These are phyloP conservation scores for Tolypocladium endophyticum DNA, from an alignment of 2,329 filamentous ascomycete species.

Conservation along the genomic window DNA sequence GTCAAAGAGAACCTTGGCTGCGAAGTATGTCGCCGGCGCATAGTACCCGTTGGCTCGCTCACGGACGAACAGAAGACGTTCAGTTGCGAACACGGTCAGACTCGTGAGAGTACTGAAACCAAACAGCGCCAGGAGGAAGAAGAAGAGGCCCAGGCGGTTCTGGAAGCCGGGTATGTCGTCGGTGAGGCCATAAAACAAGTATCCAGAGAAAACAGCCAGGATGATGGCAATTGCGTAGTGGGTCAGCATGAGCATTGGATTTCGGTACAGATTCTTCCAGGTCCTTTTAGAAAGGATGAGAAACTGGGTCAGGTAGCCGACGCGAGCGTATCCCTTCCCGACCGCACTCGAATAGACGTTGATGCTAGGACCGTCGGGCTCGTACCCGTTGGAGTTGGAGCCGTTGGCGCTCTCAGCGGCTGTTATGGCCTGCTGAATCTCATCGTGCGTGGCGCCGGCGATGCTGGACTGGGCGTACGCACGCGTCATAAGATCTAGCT, in stretches of 20 bases:
- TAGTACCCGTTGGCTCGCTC: constrained; percentile 98
- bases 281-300: constrained; percentile 80
- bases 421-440: constrained; percentile 62
- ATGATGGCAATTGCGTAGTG: constrained; percentile 97
- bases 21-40: constrained; percentile 84
- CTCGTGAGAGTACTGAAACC: constrained; percentile 95
- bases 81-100: constrained; percentile 83
- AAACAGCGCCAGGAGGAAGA: constrained; percentile 91
- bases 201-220: constrained; percentile 86
- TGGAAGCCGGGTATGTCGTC: constrained; percentile 97
- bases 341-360: constrained; percentile 45
- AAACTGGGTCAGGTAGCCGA: constrained; percentile 75
- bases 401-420: constrained; percentile 59
- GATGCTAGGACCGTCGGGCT: constrained; percentile 34
- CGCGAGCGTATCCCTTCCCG: constrained; percentile 70
- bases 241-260: constrained; percentile 95
- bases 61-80: constrained; percentile 81
- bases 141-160: constrained; percentile 92
- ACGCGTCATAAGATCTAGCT: constrained; percentile 70
- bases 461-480: constrained; percentile 73
- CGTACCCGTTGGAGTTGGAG: constrained; percentile 41
- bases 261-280: constrained; percentile 95
- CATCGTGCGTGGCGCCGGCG: constrained; percentile 60
- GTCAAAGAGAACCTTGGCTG: constrained; percentile 95
- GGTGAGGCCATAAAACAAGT: constrained; percentile 90